Conservation (phyloP, 2,329 filamentous ascomycete genomes). For the Periconia sp. region DNA sequence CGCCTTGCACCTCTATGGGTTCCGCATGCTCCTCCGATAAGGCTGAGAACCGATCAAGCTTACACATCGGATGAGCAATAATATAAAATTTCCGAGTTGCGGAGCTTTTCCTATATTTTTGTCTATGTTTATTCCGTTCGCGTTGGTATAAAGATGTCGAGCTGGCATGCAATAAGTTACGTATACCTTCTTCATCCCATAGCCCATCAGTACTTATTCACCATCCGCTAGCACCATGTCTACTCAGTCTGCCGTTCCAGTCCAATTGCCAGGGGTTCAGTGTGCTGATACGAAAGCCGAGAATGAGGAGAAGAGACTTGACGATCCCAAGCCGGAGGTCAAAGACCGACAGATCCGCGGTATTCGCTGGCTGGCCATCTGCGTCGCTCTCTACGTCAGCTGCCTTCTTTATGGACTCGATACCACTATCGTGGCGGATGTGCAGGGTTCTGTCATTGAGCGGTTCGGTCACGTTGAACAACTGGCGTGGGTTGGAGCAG, state of each 20-base stretch:
- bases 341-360: background rate
- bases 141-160: no score
- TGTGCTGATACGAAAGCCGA: background rate
- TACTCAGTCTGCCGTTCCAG: background rate
- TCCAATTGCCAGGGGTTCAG: background rate
- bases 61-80: no score
- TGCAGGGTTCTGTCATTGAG: no score
- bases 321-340: background rate
- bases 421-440: constrained; percentile 28
- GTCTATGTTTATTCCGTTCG: no score
- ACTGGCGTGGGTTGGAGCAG: constrained; percentile 7
- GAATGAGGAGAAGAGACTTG: background rate
- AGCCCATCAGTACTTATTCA: background rate
- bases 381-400: background rate
- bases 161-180: background rate
- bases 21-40: no score
- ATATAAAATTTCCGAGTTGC: no score
- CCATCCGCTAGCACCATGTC: background rate
- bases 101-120: no score
- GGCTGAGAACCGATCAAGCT: no score
- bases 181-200: background rate
- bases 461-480: no score
- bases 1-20: no score
- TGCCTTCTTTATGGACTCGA: constrained; percentile 30
- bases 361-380: background rate